Base-by-base conservation (phyloP, 129 eudicot species). In the Chrysanthemum makinoi region DNA sequence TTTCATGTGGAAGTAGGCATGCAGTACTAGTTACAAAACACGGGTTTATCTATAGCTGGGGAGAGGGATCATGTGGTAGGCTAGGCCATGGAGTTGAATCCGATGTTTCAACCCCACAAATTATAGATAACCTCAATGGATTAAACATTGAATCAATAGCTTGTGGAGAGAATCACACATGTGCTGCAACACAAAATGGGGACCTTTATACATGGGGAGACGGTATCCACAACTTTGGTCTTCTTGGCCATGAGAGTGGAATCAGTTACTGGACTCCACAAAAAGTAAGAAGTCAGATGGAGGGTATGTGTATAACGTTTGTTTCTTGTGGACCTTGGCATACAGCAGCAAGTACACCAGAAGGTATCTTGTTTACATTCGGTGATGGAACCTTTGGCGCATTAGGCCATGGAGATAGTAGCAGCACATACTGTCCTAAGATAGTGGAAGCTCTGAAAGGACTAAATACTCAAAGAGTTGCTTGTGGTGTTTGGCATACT, bases 241-340 rank as follows among this genome's bases (percentile, higher is more conserved):
- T 52, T 52, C 57, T 52, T 52, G 57, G 57, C 18, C 57, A 52
- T 15, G 57, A 3, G 57, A 52, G 57, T 65, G 85, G 81, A 70
- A 30, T 83, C 59, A 76, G 86, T 62, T 79, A 83, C 52, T 85
- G 88, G 96, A 83, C 73, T 67, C 96, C 96, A 14, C 81, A 77
- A 62, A 81, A 76, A 60, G 76, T 88, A 20, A 57, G 66, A 46
- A 81, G 86, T 47, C 80, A 12, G 15, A 50, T 88, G 70, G 96
- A 83, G 54, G 87, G 87, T 68, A 74, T 81, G 56, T 84, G 66
- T 67, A 75, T 88, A 58, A 62, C 85, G 5, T 77, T 68, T 9
- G 60, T 88, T 60, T 88, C 96, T 16, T 88, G 96, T 81, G 96
- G 96, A 68, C 96, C 91, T 14, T 88, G 91, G 91, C 96, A 88